phyloP scores from a whole-genome alignment of 305 asterid species.

The Striga hermonthica region DNA sequence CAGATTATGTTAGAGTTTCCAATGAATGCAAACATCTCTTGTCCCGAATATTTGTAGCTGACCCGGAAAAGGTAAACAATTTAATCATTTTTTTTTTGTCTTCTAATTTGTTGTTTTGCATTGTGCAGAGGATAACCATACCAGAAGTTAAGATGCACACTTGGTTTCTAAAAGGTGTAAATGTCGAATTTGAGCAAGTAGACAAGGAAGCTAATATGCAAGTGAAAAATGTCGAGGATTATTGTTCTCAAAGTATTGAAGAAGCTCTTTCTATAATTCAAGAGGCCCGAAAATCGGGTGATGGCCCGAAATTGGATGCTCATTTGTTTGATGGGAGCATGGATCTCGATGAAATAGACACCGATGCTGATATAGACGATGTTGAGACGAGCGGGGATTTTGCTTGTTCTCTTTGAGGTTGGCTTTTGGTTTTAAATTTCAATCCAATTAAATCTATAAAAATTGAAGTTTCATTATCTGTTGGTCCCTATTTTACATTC shows the following conservation, averaged over 20 bases:
- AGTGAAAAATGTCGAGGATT: slow-evolving; percentile 23
- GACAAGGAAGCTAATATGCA: slow-evolving; percentile 35
- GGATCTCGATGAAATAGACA: slow-evolving; percentile 61
- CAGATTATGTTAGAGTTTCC: slow-evolving; percentile 61
- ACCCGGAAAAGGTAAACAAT: slow-evolving; percentile 60
- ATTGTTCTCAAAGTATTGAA: slow-evolving; percentile 48
- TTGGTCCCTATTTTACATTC: too few species aligned
- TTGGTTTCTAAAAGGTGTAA: slow-evolving; percentile 54
- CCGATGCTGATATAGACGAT: slow-evolving; percentile 48
- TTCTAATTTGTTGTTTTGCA: not conserved
- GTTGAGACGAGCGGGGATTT: slow-evolving; percentile 59
- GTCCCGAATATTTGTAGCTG: slow-evolving; percentile 62
- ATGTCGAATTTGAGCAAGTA: slow-evolving; percentile 45
- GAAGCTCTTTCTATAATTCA: slow-evolving; percentile 58
- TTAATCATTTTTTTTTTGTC: slow-evolving; percentile 3
- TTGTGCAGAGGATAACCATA: slow-evolving; percentile 29
- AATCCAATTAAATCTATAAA: too few species aligned
- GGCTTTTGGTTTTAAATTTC: not conserved
- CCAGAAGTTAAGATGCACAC: slow-evolving; percentile 59
- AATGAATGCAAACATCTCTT: slow-evolving; percentile 60
- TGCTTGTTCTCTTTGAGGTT: slow-evolving; percentile 45
- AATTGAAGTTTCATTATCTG: too few species aligned
- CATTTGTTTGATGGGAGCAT: slow-evolving; percentile 44
- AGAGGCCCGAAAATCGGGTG: slow-evolving; percentile 52
- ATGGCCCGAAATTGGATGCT: slow-evolving; percentile 31